Percentiles rank a stretch among this genome's conserved stretches.
phyloP scores from a whole-genome alignment of 1,284 basidiomycete genomes.

The Cryptococcus sp. region DNA sequence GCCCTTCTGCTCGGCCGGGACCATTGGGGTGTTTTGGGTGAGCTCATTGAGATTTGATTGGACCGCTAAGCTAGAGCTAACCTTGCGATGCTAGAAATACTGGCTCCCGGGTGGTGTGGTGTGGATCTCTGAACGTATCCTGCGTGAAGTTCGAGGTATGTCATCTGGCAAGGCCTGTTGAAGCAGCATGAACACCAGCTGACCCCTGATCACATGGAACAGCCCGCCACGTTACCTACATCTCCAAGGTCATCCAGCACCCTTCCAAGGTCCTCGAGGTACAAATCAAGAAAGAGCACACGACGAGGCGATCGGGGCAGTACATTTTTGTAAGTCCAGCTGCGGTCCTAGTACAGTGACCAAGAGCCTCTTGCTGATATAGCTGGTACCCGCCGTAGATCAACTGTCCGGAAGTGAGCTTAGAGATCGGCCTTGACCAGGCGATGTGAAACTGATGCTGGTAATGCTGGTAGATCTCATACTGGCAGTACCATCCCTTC shows the following conservation, averaged over 20 bases:
- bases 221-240: constrained; percentile 76
- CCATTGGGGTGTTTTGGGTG: constrained; percentile 86
- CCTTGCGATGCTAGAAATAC: constrained; percentile 61
- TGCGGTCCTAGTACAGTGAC: too few species aligned
- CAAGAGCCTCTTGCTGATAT: background rate
- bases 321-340: constrained; percentile 70
- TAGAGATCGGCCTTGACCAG: background rate
- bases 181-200: background rate
- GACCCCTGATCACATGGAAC: background rate
- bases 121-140: constrained; percentile 77
- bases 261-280: constrained; percentile 85
- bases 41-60: background rate
- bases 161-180: too few species aligned
- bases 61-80: background rate
- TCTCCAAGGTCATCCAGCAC: constrained; percentile 89
- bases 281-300: constrained; percentile 91
- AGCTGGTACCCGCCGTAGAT: constrained; percentile 3
- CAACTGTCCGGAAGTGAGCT: constrained; percentile 59
- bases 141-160: constrained; percentile 71
- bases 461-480: constrained; percentile 56
- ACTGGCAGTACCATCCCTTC: constrained; percentile 91
- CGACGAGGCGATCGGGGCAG: constrained; percentile 68
- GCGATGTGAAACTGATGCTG: background rate
- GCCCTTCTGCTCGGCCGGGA: constrained; percentile 75
- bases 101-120: constrained; percentile 82